Evolutionary conservation across 768 basidiomycete genomes (phyloP), one percentile per base, ranked within the genome.

Genomic region (Mycena rebaudengoi): DNA sequence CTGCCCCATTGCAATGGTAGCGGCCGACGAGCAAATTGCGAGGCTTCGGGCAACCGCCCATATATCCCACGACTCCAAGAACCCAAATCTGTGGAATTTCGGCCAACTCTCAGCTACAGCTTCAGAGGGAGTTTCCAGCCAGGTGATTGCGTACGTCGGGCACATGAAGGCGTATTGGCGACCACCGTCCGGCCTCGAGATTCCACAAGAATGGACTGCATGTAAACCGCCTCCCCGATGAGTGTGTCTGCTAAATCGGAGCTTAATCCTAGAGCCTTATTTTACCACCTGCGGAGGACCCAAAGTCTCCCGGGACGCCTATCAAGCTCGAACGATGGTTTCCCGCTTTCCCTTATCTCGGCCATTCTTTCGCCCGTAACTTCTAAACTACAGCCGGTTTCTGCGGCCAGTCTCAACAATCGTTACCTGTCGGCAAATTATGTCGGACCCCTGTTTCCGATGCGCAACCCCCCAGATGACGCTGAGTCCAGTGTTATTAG

Each of bases 201-300:
- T 54, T 41, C 52, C 52, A 20, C 16, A 54, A 21, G 52, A 54
- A 41, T 54, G 52, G 52, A 41, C 52, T 26, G 52, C 41, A 54
- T 41, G 52, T 40, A 28, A 25, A 29, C 26, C 39, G 18, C 16
- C 7, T 43, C 26, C 16, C 25, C 26, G 18, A 39, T 41, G 33
- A 25, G 33, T 32, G n/a, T 50, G n/a, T n/a, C n/a, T 14, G 11
- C 28, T 54, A 16, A 25, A 41, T 54, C 6, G n/a, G n/a, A n/a
- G 7, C 25, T 43, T 28, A n/a, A 30, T 23, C 28, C 5, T 21
- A 55, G 53, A 5, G 28, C 28, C 7, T 44, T 18, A 55, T 55
- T 33, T 44, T 55, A 13, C 53, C 53, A 30, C 53, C 53, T 16
- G 29, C 11, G 21, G 29, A 41, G 12, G n/a, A 41, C 18, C 28